Base-by-base conservation (phyloP, 805 yeast species). In the Cyberlindnera bimundalis region DNA sequence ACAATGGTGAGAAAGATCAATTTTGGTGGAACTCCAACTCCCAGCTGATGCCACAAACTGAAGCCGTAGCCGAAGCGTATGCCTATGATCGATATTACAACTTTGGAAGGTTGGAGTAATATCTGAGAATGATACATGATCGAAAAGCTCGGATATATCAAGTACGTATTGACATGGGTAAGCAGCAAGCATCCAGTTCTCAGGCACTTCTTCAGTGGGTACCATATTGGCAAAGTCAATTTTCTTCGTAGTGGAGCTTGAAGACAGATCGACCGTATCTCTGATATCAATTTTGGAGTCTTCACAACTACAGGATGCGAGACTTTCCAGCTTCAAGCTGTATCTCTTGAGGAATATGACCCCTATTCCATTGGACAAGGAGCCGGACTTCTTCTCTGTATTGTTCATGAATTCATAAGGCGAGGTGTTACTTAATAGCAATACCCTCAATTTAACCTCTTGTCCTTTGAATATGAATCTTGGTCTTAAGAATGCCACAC, bases 391-490 rank as follows among this genome's bases (percentile, higher is more conserved):
- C 23, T 24, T 31, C 32, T 37, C 32, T 5, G 18, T 10, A 6
- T 37, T 30, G 10, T 30, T n/a, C 6, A 30, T 19, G 33, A 19
- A 37, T 16, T 31, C 36, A 18, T 37, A 29, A 2, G 43, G 43
- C 11, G 39, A 25, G 3, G 29, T 35, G 18, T 30, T 30, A 37
- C 30, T 21, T n/a, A 37, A 13, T 6, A 37, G 6, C 2, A 37
- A n/a, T 5, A 37, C 40, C 18, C 9, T 24, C 15, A 15, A 27
- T 14, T 29, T 5, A 8, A 38, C 32, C 8, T 7, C 10, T 14
- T 32, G 36, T 16, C 41, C 39, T 13, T 20, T 15, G 17, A 40
- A 13, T 12, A 35, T 33, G 34, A 40, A 40, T n/a, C 43, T 20
- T 11, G 43, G 43, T 23, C 43, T 28, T 18, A 40, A 18, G 15